These are phyloP conservation scores for Physcomitrellopsis africana DNA, from an alignment of 225 moss, liverwort and hornwort genomes.

Conservation along the genomic window DNA sequence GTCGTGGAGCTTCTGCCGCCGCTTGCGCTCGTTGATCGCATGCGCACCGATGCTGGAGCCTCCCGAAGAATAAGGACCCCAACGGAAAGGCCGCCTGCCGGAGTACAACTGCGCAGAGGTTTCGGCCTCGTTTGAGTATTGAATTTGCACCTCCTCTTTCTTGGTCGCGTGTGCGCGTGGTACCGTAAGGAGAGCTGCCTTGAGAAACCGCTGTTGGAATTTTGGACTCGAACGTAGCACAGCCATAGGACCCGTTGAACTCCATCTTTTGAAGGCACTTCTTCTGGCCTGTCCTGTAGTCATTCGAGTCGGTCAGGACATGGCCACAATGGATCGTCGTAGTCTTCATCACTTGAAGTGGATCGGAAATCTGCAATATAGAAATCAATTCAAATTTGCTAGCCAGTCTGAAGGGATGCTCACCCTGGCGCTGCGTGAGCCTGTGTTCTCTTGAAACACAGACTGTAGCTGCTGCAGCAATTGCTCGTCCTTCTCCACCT, in stretches of 20 bases:
- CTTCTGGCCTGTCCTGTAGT: conserved; percentile 47
- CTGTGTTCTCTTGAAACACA: conserved; percentile 46
- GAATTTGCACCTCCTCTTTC: conserved; percentile 29
- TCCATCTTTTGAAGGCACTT: conserved; percentile 25
- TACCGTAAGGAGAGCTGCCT: conserved; percentile 46
- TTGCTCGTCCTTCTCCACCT: conserved; percentile 55
- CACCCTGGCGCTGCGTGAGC: conserved; percentile 24
- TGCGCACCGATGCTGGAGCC: conserved; percentile 61
- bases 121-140: neutral
- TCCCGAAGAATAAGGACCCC: conserved; percentile 31
- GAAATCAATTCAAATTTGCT: conserved; percentile 13
- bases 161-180: conserved; percentile 44
- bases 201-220: conserved; percentile 62
- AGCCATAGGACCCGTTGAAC: neutral
- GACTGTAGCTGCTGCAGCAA: conserved; percentile 58
- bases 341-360: conserved; percentile 25
- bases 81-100: neutral
- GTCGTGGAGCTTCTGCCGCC: conserved; percentile 76
- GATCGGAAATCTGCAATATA: conserved; percentile 14
- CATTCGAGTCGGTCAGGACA: conserved; percentile 35
- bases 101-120: neutral
- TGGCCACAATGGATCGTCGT: conserved; percentile 6
- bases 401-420: conserved; percentile 16
- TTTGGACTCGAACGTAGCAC: conserved; percentile 3
- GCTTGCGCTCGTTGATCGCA: conserved; percentile 74